phyloP scores from a whole-genome alignment of 805 yeast species.

The Candida easanensis region DNA sequence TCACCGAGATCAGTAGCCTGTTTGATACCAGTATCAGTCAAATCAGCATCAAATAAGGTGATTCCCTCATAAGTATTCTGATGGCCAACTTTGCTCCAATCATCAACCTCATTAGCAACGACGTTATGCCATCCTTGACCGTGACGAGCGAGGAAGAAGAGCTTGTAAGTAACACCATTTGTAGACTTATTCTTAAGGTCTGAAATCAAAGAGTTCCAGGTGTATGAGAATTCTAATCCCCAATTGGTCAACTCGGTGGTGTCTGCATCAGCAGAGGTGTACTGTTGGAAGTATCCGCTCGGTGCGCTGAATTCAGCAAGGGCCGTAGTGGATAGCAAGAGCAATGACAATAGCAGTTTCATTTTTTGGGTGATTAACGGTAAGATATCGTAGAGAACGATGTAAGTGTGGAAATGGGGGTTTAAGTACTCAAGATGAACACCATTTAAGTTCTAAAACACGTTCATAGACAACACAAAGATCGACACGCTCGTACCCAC shows the following conservation, averaged over 20 bases:
- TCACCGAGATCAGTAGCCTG: not conserved
- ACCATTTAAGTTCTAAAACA: too few species aligned
- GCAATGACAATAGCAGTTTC: not conserved
- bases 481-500: too few species aligned
- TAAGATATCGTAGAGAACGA: too few species aligned
- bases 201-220: conserved; percentile 1
- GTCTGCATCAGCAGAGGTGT: not conserved
- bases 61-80: conserved; percentile 5
- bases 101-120: conserved; percentile 6
- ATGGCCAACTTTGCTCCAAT: conserved; percentile 4
- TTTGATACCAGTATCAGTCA: conserved; percentile 7
- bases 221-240: conserved; percentile 1
- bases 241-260: conserved; percentile 6
- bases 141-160: conserved; percentile 12
- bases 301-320: not conserved
- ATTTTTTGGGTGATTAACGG: too few species aligned
- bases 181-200: not conserved
- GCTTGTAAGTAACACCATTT: conserved; percentile 2
- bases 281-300: conserved; percentile 6
- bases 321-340: not conserved
- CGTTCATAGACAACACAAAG: too few species aligned
- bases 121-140: conserved; percentile 14
- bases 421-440: too few species aligned
- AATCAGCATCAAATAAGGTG: conserved; percentile 8
- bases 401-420: too few species aligned